Conservation (phyloP, 2,329 filamentous ascomycete genomes). For the Ceratocystis huliohia region DNA sequence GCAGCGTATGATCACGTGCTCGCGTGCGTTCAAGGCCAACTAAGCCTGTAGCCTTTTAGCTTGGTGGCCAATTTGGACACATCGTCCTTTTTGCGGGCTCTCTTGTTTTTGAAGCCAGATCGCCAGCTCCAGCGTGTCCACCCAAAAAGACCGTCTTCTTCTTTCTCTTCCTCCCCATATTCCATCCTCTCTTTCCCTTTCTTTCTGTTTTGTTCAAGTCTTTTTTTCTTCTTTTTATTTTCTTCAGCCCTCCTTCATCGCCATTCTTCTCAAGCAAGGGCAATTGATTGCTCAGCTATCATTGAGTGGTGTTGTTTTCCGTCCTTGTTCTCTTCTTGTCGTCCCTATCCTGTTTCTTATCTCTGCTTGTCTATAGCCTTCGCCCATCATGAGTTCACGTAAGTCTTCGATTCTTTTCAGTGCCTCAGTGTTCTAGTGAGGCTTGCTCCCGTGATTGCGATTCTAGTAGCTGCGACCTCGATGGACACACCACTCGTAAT, state of each 20-base stretch:
- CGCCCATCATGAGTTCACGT: conserved; percentile 43
- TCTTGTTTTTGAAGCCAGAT: conserved; percentile 34
- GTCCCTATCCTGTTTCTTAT: conserved; percentile 29
- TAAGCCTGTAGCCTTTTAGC: not conserved
- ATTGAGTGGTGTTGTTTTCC: conserved; percentile 23
- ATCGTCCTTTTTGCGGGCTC: conserved; percentile 31
- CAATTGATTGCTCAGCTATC: conserved; percentile 20
- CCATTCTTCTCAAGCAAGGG: conserved; percentile 19
- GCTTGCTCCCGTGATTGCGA: not conserved
- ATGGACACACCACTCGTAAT: not conserved
- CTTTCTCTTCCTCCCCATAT: conserved; percentile 19
- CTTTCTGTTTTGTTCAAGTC: conserved; percentile 19
- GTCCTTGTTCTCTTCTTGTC: conserved; percentile 25
- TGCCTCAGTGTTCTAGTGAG: not conserved
- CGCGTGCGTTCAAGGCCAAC: conserved; percentile 4
- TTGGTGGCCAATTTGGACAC: conserved; percentile 29
- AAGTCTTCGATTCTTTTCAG: conserved; percentile 28
- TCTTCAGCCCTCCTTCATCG: conserved; percentile 18
- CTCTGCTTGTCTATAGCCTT: conserved; percentile 23
- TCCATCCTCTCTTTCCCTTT: conserved; percentile 3
- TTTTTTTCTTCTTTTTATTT: conserved; percentile 12
- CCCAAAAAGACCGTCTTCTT: conserved; percentile 28
- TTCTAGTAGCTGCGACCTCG: not conserved
- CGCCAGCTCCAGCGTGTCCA: conserved; percentile 28
- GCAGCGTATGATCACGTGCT: conserved; percentile 2